Evolutionary conservation across 306 rosid species (phyloP).

Genomic region (Vigna mungo): DNA sequence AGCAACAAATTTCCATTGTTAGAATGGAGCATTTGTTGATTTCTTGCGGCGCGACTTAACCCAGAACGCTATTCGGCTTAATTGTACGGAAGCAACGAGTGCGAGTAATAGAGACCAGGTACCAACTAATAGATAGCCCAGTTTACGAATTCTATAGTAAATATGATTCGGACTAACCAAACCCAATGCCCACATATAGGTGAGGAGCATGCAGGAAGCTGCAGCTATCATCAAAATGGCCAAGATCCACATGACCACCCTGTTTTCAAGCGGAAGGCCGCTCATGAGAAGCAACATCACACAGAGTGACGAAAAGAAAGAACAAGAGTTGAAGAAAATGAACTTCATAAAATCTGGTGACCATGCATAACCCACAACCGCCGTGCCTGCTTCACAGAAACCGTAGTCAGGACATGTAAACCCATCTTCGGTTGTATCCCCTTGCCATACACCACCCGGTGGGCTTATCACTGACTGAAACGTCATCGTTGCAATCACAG

Average conservation of each 20-base stretch:
- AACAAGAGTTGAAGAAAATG: conserved; percentile 31
- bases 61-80: conserved; percentile 40
- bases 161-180: conserved; percentile 42
- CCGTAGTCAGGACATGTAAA: neutral
- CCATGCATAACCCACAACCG: conserved; percentile 32
- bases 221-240: conserved; percentile 33
- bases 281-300: conserved; percentile 45
- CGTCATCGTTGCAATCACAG: conserved; percentile 53
- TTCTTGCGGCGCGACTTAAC: conserved; percentile 3
- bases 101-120: conserved; percentile 19
- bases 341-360: conserved; percentile 1
- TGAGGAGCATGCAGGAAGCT: conserved; percentile 35
- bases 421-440: neutral
- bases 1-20: too few relatives aligned
- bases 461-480: conserved; percentile 49
- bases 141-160: neutral
- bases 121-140: conserved; percentile 10
- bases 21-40: neutral
- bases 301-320: conserved; percentile 49
- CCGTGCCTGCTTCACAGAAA: conserved; percentile 49
- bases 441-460: conserved; percentile 55
- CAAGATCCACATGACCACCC: conserved; percentile 38
- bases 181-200: conserved; percentile 36
- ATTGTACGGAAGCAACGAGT: conserved; percentile 1
- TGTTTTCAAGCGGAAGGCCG: conserved; percentile 46